Percentiles rank a stretch among this genome's conserved stretches.
These are phyloP conservation scores for Alternaria infectoria DNA, from an alignment of 2,329 filamentous ascomycete species.

Conservation along the genomic window DNA sequence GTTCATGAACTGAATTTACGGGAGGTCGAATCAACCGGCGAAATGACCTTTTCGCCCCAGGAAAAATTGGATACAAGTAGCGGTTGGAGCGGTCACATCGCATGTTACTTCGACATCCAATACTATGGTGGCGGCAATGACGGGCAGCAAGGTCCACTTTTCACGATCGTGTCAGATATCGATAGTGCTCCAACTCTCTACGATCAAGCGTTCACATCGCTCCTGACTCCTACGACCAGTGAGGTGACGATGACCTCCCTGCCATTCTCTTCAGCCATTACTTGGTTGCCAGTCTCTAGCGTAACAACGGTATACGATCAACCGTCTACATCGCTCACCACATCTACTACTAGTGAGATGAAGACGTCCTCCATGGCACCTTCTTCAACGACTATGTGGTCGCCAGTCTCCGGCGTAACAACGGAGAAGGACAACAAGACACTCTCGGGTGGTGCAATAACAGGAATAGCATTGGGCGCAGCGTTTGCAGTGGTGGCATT, in stretches of 20 bases:
- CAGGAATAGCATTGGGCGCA: background rate
- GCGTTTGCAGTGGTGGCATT: background rate
- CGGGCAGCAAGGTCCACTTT: background rate
- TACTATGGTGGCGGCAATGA: background rate
- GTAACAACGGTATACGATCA: background rate
- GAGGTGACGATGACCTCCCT: accelerated
- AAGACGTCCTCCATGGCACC: accelerated
- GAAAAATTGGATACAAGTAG: background rate
- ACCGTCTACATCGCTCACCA: background rate
- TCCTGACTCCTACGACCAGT: background rate
- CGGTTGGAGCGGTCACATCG: background rate
- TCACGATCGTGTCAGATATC: background rate
- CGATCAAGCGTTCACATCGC: background rate
- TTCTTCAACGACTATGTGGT: background rate
- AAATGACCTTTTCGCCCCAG: background rate
- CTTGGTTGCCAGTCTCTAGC: background rate
- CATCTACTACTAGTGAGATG: background rate
- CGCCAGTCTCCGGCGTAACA: background rate
- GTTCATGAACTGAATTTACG: too few relatives aligned
- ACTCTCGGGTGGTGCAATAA: background rate
- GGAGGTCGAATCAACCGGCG: too few relatives aligned
- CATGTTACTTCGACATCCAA: background rate
- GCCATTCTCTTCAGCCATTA: background rate
- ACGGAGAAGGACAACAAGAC: background rate
- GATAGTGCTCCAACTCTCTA: background rate